A percentile compares a stretch with the other conserved stretches of the same genome.
Evolutionary conservation across 148 eudicot genomes (phyloP).

Genomic region (Vaccinium myrtillus): DNA sequence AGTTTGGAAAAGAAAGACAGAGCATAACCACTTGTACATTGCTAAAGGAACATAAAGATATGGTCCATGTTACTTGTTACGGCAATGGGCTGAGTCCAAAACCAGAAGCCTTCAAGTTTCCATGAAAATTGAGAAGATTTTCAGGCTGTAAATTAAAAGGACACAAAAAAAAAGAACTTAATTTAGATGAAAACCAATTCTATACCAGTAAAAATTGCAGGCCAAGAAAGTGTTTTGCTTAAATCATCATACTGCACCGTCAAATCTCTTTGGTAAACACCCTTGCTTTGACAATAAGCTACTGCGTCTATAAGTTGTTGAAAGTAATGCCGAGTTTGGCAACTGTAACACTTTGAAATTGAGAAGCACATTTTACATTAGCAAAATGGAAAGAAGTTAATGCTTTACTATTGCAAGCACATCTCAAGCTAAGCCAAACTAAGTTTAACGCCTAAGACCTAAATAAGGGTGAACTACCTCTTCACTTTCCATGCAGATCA

Average conservation of each 20-base stretch:
- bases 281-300: slow-evolving; percentile 90
- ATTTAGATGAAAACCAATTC: slow-evolving; percentile 4
- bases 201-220: not conserved
- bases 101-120: slow-evolving; percentile 91
- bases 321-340: slow-evolving; percentile 63
- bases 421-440: not conserved
- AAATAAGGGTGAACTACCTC: slow-evolving; percentile 2
- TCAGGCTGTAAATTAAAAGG: slow-evolving; percentile 62
- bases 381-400: not conserved
- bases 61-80: slow-evolving; percentile 58
- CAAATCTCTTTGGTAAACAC: slow-evolving; percentile 93
- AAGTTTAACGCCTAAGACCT: no score
- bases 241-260: slow-evolving; percentile 48
- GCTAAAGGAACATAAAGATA: not conserved
- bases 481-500: not conserved
- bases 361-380: not conserved
- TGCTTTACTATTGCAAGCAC: not conserved
- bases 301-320: slow-evolving; percentile 96
- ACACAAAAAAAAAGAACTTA: not conserved
- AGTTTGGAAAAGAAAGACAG: slow-evolving; percentile 16
- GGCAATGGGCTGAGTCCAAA: slow-evolving; percentile 96
- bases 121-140: slow-evolving; percentile 79
- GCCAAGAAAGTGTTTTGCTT: not conserved
- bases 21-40: not conserved
- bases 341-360: not conserved